These are phyloP conservation scores for Carallia brachiata DNA, from an alignment of 345 rosid species.

Conservation along the genomic window DNA sequence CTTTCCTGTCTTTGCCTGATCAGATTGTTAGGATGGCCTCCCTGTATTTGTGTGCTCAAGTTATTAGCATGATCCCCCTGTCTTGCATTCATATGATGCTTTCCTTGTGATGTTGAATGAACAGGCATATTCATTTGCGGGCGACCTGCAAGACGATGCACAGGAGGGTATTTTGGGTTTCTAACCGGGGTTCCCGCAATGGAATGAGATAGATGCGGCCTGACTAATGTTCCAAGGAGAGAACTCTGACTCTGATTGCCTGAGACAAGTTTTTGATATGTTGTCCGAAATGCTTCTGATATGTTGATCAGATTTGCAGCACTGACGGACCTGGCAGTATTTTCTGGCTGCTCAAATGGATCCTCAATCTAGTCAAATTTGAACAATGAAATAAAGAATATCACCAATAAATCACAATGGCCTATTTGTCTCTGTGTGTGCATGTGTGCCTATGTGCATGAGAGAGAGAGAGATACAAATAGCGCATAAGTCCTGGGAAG, in stretches of 20 bases:
- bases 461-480: slow-evolving; percentile 46
- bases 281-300: slow-evolving; percentile 46
- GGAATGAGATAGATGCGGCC: slow-evolving; percentile 30
- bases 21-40: background rate
- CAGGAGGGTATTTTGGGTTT: slow-evolving; percentile 13
- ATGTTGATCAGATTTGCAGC: slow-evolving; percentile 49
- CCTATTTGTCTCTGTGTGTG: background rate
- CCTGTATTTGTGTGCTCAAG: background rate
- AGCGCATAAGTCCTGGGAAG: slow-evolving; percentile 67
- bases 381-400: slow-evolving; percentile 1
- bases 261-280: slow-evolving; percentile 36
- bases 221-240: slow-evolving; percentile 38
- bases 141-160: slow-evolving; percentile 11
- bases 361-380: slow-evolving; percentile 65
- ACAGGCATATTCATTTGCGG: slow-evolving; percentile 20
- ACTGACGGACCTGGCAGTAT: slow-evolving; percentile 67
- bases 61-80: slow-evolving; percentile 6
- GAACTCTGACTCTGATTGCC: slow-evolving; percentile 27
- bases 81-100: slow-evolving; percentile 18
- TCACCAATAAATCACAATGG: background rate
- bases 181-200: slow-evolving; percentile 25
- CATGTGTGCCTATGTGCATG: background rate
- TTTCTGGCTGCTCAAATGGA: slow-evolving; percentile 86
- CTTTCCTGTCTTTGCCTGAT: slow-evolving; percentile 2
- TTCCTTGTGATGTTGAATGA: slow-evolving; percentile 24